Evolutionary conservation across 2,329 filamentous ascomycete species (phyloP).

Genomic region (Cercospora sp.): DNA sequence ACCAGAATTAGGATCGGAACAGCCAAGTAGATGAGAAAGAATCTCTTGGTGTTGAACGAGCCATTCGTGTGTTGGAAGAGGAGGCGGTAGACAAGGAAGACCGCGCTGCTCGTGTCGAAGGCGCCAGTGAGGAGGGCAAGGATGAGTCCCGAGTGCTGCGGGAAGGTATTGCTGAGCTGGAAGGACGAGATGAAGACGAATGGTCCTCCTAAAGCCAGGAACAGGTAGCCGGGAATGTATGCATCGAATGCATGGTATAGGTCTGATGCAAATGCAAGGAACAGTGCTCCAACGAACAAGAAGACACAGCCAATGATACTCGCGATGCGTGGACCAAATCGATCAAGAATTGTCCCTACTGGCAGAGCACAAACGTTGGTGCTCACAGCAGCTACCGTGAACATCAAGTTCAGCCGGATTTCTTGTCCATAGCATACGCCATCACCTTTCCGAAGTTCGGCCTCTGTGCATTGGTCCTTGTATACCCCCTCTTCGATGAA

Average conservation of each 20-base stretch:
- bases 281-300: conserved; percentile 66
- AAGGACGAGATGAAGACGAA: conserved; percentile 56
- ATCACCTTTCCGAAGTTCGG: conserved; percentile 52
- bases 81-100: conserved; percentile 52
- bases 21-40: conserved; percentile 53
- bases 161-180: conserved; percentile 54
- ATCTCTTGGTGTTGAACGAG: conserved; percentile 49
- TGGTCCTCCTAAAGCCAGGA: conserved; percentile 52
- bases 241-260: conserved; percentile 66
- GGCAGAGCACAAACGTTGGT: conserved; percentile 86
- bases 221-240: conserved; percentile 53
- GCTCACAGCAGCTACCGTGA: conserved; percentile 82
- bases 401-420: conserved; percentile 79
- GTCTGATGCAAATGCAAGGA: conserved; percentile 68
- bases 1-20: conserved; percentile 49
- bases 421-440: conserved; percentile 61
- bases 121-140: conserved; percentile 54
- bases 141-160: conserved; percentile 52
- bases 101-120: conserved; percentile 53
- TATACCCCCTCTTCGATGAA: conserved; percentile 74
- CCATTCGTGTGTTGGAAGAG: conserved; percentile 48
- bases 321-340: conserved; percentile 75
- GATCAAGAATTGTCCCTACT: conserved; percentile 80
- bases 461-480: conserved; percentile 60
- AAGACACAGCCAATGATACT: conserved; percentile 70